These are phyloP conservation scores for Trichothecium roseum DNA, from an alignment of 2,329 filamentous ascomycete genomes.

Conservation along the genomic window DNA sequence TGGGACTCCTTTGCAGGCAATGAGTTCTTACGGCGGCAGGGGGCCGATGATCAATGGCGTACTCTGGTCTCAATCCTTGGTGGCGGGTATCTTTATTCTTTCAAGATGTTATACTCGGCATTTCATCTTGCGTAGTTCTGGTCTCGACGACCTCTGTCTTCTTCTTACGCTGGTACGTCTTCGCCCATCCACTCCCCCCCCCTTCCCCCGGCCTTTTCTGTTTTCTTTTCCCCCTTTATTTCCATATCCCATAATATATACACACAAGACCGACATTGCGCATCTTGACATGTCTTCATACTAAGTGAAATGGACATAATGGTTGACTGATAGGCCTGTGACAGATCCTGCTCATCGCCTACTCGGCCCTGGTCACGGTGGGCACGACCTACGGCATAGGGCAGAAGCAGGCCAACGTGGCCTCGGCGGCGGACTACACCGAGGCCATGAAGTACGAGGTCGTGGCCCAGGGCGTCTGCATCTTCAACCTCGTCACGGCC, in stretches of 20 bases:
- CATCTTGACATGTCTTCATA: neutral
- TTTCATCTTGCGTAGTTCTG: slow-evolving; percentile 3
- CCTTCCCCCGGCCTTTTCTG: no score
- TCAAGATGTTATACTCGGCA: slow-evolving; percentile 2
- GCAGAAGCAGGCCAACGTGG: slow-evolving; percentile 3
- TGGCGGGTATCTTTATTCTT: slow-evolving; percentile 3
- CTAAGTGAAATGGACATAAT: neutral
- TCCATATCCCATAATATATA: no score
- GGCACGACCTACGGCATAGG: slow-evolving; percentile 4
- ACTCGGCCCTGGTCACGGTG: slow-evolving; percentile 2
- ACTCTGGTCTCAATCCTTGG: slow-evolving; percentile 3
- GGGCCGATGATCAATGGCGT: slow-evolving; percentile 5
- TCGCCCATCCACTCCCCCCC: neutral
- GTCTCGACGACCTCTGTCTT: slow-evolving; percentile 4
- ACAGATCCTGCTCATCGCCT: slow-evolving; percentile 3
- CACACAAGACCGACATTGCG: neutral
- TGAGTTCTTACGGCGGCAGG: slow-evolving; percentile 4
- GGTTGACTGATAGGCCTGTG: neutral
- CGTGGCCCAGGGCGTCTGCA: slow-evolving; percentile 8
- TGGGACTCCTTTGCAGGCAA: neutral
- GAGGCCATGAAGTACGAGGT: slow-evolving; percentile 7
- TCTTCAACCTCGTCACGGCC: slow-evolving; percentile 8
- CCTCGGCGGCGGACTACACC: slow-evolving; percentile 1
- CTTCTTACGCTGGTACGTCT: slow-evolving; percentile 3
- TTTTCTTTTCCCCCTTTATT: no score